These are phyloP conservation scores for Epicoccum nigrum DNA, from an alignment of 2,329 filamentous ascomycete genomes.

Conservation along the genomic window DNA sequence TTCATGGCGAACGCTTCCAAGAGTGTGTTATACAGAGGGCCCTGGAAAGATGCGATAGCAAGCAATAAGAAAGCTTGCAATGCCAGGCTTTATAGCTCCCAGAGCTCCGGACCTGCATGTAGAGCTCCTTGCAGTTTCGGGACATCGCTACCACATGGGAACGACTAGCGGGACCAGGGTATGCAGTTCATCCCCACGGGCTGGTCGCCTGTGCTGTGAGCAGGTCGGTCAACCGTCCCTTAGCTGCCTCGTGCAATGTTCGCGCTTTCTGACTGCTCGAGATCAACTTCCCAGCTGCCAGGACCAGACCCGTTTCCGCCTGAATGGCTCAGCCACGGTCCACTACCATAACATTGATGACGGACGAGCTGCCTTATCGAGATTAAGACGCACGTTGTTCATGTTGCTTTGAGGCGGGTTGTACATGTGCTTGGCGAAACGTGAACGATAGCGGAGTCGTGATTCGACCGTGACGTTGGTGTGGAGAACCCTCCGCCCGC, in stretches of 20 bases:
- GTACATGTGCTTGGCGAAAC: conserved; percentile 29
- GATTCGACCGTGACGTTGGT: conserved; percentile 23
- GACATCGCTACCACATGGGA: conserved; percentile 6
- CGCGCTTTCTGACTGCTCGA: conserved; percentile 40
- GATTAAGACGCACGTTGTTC: conserved; percentile 22
- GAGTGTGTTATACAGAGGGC: conserved; percentile 19
- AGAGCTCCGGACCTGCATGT: conserved; percentile 33
- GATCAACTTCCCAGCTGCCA: conserved; percentile 26
- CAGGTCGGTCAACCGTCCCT: conserved; percentile 15
- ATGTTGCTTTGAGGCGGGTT: conserved; percentile 13
- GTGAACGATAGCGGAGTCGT: conserved; percentile 22
- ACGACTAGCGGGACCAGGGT: conserved; percentile 16
- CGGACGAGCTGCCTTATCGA: conserved; percentile 36
- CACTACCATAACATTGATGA: conserved; percentile 25
- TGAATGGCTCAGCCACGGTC: conserved; percentile 24
- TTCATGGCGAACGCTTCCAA: conserved; percentile 39
- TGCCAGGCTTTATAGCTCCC: conserved; percentile 36
- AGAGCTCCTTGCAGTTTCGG: conserved; percentile 10
- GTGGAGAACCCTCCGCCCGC: conserved; percentile 9
- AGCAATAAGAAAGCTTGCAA: conserved; percentile 20
- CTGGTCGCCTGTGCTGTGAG: conserved; percentile 21
- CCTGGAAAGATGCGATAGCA: conserved; percentile 27
- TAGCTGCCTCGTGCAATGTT: conserved; percentile 38
- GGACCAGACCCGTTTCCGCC: conserved; percentile 25
- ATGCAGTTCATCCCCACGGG: conserved; percentile 19